phyloP scores from a whole-genome alignment of 2,329 filamentous ascomycete genomes.

The Hirsutella rhossiliensis region DNA sequence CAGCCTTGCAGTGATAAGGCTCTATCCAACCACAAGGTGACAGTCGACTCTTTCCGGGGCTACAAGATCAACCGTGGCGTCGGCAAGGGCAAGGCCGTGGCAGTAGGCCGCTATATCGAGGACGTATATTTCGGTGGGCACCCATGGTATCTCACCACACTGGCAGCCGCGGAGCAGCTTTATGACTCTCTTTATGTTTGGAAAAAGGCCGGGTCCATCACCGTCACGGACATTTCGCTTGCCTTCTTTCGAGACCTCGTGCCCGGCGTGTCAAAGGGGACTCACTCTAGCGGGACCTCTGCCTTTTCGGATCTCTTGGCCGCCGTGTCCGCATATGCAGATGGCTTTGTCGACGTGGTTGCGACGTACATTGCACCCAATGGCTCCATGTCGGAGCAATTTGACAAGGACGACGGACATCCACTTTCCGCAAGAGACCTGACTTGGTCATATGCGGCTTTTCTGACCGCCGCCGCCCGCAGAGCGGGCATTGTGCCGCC shows the following conservation, averaged over 20 bases:
- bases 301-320: slow-evolving; percentile 43
- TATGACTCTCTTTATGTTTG: slow-evolving; percentile 67
- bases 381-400: slow-evolving; percentile 60
- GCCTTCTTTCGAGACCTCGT: slow-evolving; percentile 60
- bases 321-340: slow-evolving; percentile 45
- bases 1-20: slow-evolving; percentile 62
- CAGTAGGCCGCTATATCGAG: slow-evolving; percentile 57
- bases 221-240: slow-evolving; percentile 51
- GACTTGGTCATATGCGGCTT: slow-evolving; percentile 63
- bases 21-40: slow-evolving; percentile 64
- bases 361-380: slow-evolving; percentile 47
- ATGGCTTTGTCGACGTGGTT: slow-evolving; percentile 50
- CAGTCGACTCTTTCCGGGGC: slow-evolving; percentile 65
- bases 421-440: slow-evolving; percentile 54
- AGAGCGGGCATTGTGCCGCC: slow-evolving; percentile 42
- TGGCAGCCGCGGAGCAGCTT: slow-evolving; percentile 69
- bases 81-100: slow-evolving; percentile 43
- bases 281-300: slow-evolving; percentile 36
- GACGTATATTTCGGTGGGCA: slow-evolving; percentile 69
- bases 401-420: slow-evolving; percentile 35
- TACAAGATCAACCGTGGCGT: slow-evolving; percentile 61
- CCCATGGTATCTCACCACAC: slow-evolving; percentile 68
- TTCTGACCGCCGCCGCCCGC: slow-evolving; percentile 50
- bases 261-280: slow-evolving; percentile 45
- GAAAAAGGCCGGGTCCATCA: slow-evolving; percentile 49